These are phyloP conservation scores for Podospora pseudopauciseta DNA, from an alignment of 495 filamentous ascomycete genomes.

Conservation along the genomic window DNA sequence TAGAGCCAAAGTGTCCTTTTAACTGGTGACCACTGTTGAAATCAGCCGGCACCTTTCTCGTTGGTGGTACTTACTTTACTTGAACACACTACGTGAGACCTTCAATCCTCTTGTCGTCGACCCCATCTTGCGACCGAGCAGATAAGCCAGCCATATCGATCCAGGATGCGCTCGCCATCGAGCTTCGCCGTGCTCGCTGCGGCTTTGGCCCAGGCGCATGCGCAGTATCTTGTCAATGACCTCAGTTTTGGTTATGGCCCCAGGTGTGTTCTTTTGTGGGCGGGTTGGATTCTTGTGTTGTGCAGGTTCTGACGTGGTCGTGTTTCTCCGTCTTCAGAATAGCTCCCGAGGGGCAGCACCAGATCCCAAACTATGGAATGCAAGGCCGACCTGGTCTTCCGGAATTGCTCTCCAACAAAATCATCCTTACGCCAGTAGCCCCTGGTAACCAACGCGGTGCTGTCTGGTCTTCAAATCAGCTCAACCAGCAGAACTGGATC, in stretches of 20 bases:
- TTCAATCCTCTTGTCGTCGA: neutral
- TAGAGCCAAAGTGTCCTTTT: constrained; percentile 24
- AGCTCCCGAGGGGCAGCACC: constrained; percentile 36
- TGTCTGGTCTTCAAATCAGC: constrained; percentile 69
- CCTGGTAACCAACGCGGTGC: constrained; percentile 84
- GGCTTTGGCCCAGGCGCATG: constrained; percentile 56
- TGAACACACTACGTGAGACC: neutral
- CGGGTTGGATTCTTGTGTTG: neutral
- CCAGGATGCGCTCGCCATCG: constrained; percentile 43
- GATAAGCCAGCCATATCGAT: neutral
- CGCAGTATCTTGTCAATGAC: constrained; percentile 54
- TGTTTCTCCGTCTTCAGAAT: constrained; percentile 31
- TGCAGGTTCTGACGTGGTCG: neutral
- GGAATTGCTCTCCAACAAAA: constrained; percentile 78
- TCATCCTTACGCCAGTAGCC: constrained; percentile 85
- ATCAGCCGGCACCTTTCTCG: neutral
- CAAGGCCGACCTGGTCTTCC: constrained; percentile 68
- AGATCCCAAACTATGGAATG: constrained; percentile 56
- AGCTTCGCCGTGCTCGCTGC: constrained; percentile 48
- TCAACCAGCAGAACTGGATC: constrained; percentile 64
- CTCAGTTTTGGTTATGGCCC: constrained; percentile 74
- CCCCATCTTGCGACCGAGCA: neutral
- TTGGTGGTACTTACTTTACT: neutral
- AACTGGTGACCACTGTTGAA: constrained; percentile 13
- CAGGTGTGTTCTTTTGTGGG: constrained; percentile 43